phyloP scores from a whole-genome alignment of 1,139 yeast genomes.

The Pichia sp. region DNA sequence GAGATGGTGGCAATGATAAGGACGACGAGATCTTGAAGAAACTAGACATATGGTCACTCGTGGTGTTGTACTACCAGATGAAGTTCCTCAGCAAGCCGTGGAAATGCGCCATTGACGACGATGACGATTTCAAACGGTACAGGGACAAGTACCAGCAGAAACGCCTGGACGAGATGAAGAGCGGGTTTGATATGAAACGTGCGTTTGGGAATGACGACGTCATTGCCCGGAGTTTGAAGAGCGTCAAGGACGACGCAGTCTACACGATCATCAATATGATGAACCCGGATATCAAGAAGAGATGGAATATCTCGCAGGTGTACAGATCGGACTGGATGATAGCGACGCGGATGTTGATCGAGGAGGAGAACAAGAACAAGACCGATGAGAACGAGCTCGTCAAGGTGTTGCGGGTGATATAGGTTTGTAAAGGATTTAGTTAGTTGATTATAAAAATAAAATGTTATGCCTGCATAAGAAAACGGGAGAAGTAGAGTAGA shows the following conservation, averaged over 20 bases:
- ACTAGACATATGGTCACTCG: slow-evolving; percentile 53
- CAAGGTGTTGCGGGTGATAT: slow-evolving; percentile 17
- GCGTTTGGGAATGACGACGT: slow-evolving; percentile 4
- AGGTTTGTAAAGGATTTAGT: neutral
- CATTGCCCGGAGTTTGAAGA: slow-evolving; percentile 5
- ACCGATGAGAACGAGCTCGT: slow-evolving; percentile 23
- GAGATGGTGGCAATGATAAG: too few relatives aligned
- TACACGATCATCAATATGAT: slow-evolving; percentile 26
- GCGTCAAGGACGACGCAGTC: slow-evolving; percentile 17
- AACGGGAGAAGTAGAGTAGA: neutral
- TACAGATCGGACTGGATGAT: slow-evolving; percentile 31
- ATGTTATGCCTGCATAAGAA: neutral
- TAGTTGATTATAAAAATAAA: neutral
- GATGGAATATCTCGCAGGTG: slow-evolving; percentile 23
- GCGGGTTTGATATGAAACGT: slow-evolving; percentile 17
- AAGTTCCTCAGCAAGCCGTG: slow-evolving; percentile 48
- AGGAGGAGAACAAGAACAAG: slow-evolving; percentile 19
- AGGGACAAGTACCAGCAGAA: slow-evolving; percentile 22
- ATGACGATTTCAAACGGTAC: slow-evolving; percentile 30
- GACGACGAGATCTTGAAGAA: slow-evolving; percentile 33
- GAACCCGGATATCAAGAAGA: slow-evolving; percentile 27
- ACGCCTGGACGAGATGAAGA: slow-evolving; percentile 10
- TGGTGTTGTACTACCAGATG: slow-evolving; percentile 47
- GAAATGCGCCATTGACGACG: slow-evolving; percentile 36
- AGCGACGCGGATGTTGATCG: slow-evolving; percentile 24